phyloP scores from a whole-genome alignment of 1,139 yeast genomes.

The Sporopachydermia cereana region DNA sequence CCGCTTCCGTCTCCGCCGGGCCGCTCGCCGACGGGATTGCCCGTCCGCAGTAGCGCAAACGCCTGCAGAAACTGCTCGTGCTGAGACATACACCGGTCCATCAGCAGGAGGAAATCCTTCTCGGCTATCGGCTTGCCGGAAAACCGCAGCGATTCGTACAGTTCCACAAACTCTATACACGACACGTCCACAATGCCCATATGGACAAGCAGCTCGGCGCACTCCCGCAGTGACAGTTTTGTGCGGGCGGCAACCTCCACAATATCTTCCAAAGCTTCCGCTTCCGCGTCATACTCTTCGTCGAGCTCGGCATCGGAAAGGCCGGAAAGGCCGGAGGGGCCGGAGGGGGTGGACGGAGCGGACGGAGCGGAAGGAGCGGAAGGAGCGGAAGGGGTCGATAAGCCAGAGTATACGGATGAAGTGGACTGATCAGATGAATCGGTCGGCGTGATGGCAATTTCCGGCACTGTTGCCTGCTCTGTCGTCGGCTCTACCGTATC shows the following conservation, averaged over 20 bases:
- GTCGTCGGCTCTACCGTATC: no score
- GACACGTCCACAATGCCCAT: slow-evolving; percentile 18
- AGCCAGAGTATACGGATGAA: no score
- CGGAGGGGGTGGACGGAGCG: no score
- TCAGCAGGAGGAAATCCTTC: slow-evolving; percentile 47
- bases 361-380: no score
- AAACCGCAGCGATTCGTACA: slow-evolving; percentile 65
- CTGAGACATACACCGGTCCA: slow-evolving; percentile 29
- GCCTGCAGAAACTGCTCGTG: neutral
- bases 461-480: no score
- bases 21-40: neutral
- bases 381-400: no score
- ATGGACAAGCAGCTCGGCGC: slow-evolving; percentile 6
- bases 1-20: neutral
- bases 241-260: slow-evolving; percentile 5
- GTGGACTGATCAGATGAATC: no score
- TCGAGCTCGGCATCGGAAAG: neutral
- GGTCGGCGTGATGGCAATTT: no score
- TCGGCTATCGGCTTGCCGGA: slow-evolving; percentile 53
- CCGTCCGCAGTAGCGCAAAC: neutral
- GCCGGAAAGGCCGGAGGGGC: no score
- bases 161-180: slow-evolving; percentile 30
- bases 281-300: neutral
- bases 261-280: neutral
- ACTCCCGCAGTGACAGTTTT: neutral